Evolutionary conservation across 1,139 yeast species (phyloP).

Genomic region (Suhomyces chickasaworum): DNA sequence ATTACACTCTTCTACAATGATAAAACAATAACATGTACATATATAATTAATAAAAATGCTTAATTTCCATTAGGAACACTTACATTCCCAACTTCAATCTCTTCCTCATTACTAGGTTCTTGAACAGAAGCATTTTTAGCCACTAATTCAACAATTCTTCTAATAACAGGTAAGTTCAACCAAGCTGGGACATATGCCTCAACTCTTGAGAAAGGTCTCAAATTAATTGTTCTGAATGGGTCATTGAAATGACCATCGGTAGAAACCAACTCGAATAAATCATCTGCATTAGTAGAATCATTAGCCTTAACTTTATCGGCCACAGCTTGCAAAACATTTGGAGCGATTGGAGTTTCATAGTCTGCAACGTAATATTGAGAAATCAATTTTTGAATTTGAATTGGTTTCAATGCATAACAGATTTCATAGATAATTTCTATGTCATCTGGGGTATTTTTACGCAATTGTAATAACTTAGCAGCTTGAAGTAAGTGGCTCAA

Average conservation of each 20-base stretch:
- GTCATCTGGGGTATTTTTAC: slow-evolving; percentile 88
- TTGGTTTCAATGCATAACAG: slow-evolving; percentile 90
- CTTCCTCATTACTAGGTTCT: slow-evolving; percentile 26
- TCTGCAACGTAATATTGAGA: slow-evolving; percentile 91
- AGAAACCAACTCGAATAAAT: slow-evolving; percentile 66
- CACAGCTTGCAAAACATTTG: slow-evolving; percentile 78
- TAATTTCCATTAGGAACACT: slow-evolving; percentile 13
- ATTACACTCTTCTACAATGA: background rate
- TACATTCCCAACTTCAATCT: slow-evolving; percentile 6
- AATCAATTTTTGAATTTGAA: slow-evolving; percentile 89
- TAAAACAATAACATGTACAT: slow-evolving; percentile 12
- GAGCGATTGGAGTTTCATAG: slow-evolving; percentile 91
- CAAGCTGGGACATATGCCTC: slow-evolving; percentile 98
- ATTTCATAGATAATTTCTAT: slow-evolving; percentile 92
- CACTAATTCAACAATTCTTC: slow-evolving; percentile 86
- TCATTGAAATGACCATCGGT: slow-evolving; percentile 85
- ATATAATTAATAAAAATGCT: slow-evolving; percentile 11
- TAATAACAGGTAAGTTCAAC: slow-evolving; percentile 84
- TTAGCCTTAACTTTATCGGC: slow-evolving; percentile 80
- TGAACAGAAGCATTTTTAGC: slow-evolving; percentile 71
- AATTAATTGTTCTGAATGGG: slow-evolving; percentile 83
- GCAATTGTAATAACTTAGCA: slow-evolving; percentile 87
- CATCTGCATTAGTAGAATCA: slow-evolving; percentile 58
- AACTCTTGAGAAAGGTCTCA: slow-evolving; percentile 84
- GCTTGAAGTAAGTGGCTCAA: slow-evolving; percentile 91